Conservation (phyloP, 1,284 basidiomycete species). For the Puccinia novopanici region DNA sequence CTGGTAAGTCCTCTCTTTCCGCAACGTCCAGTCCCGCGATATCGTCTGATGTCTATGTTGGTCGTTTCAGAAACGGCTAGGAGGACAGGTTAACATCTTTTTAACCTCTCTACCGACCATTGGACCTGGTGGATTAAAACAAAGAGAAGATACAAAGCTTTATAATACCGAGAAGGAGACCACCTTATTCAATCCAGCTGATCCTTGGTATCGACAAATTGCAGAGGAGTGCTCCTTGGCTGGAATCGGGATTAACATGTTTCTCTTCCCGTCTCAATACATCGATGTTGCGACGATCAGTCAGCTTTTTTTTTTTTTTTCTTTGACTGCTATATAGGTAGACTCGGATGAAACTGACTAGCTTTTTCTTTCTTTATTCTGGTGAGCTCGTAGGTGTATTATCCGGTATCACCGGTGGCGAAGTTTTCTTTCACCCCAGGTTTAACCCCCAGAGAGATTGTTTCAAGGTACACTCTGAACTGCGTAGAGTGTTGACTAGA, state of each 20-base stretch:
- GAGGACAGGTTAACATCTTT: conserved; percentile 85
- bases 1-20: conserved; percentile 61
- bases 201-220: conserved; percentile 75
- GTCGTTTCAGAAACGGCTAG: conserved; percentile 68
- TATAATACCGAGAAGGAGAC: conserved; percentile 89
- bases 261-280: conserved; percentile 78
- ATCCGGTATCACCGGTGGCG: conserved; percentile 81
- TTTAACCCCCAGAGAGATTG: conserved; percentile 76
- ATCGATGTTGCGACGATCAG: conserved; percentile 88
- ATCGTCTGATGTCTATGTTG: background rate
- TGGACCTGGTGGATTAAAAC: conserved; percentile 72
- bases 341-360: background rate
- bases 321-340: too few species aligned
- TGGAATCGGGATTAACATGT: conserved; percentile 87
- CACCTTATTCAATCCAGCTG: conserved; percentile 73
- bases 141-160: conserved; percentile 69
- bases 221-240: conserved; percentile 85
- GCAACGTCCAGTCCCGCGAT: background rate
- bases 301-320: conserved; percentile 56
- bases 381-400: conserved; percentile 65
- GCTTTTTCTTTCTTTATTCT: background rate
- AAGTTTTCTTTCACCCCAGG: conserved; percentile 86
- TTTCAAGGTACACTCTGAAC: conserved; percentile 70
- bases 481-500: conserved; percentile 71
- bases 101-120: conserved; percentile 74